Percentiles rank a stretch among this genome's conserved stretches.
Conservation (phyloP, 306 rosid species). For the Mimosa pudica region DNA sequence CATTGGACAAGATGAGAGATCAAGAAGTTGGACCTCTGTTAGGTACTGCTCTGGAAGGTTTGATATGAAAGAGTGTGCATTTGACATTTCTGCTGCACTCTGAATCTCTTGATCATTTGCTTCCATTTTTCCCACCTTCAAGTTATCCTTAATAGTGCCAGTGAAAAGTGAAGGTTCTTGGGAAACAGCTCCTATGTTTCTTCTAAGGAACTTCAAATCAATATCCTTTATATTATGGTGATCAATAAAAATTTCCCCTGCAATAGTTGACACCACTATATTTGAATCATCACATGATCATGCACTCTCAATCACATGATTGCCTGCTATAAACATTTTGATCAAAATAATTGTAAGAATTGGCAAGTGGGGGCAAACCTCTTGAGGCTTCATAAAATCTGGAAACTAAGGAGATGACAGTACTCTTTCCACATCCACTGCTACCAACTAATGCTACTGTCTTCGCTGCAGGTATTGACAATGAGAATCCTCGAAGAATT, state of each 20-base stretch:
- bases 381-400: conserved; percentile 77
- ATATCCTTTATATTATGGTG: conserved; percentile 63
- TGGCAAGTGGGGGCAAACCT: conserved; percentile 45
- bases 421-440: conserved; percentile 97
- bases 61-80: conserved; percentile 75
- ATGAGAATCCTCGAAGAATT: conserved; percentile 66
- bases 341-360: conserved; percentile 6
- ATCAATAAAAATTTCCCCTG: conserved; percentile 79
- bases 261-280: conserved; percentile 8
- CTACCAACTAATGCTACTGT: conserved; percentile 81
- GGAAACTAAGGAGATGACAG: conserved; percentile 70
- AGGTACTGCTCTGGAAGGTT: conserved; percentile 74
- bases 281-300: not conserved
- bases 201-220: conserved; percentile 70
- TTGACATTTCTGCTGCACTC: conserved; percentile 73
- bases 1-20: conserved; percentile 13
- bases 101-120: conserved; percentile 70
- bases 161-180: conserved; percentile 82
- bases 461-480: conserved; percentile 80
- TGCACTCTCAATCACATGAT: not conserved
- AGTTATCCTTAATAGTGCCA: conserved; percentile 72
- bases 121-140: conserved; percentile 72
- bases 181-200: conserved; percentile 73
- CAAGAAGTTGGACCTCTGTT: conserved; percentile 61
- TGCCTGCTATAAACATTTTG: not conserved